Percentiles rank a stretch among this genome's conserved stretches.
These are phyloP conservation scores for Marasmius tenuissimus DNA, from an alignment of 1,284 basidiomycete species.

Conservation along the genomic window DNA sequence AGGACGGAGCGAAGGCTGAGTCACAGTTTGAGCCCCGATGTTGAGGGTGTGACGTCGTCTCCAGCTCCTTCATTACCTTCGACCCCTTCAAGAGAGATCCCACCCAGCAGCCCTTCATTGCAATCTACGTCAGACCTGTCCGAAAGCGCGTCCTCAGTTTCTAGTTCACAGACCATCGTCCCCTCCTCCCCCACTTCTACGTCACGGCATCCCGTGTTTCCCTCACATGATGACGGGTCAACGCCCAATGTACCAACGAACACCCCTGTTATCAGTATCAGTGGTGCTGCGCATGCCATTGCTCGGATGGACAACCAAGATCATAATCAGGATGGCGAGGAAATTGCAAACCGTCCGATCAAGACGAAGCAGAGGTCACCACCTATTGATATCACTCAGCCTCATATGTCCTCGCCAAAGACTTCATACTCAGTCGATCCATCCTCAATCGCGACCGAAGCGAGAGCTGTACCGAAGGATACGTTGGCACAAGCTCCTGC, in stretches of 20 bases:
- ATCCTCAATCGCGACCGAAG: not conserved
- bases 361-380: not conserved
- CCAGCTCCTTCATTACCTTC: conserved; percentile 1
- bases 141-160: not conserved
- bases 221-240: conserved; percentile 3
- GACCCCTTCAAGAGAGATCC: not conserved
- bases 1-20: conserved; percentile 43
- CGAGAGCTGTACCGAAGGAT: not conserved
- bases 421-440: conserved; percentile 1
- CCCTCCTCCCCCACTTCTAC: not conserved
- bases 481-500: not conserved
- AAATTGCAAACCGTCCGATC: too few relatives aligned
- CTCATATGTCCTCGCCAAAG: not conserved
- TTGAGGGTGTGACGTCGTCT: conserved; percentile 20
- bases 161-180: conserved; percentile 9
- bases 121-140: not conserved
- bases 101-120: not conserved
- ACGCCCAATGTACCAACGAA: conserved; percentile 34
- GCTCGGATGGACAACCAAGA: conserved; percentile 4
- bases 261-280: conserved; percentile 39
- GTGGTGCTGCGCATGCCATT: conserved; percentile 14
- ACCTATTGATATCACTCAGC: not conserved
- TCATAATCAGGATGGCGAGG: not conserved
- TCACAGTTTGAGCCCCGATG: conserved; percentile 49
- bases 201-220: not conserved